Percentiles rank a stretch among this genome's conserved stretches.
phyloP scores from a whole-genome alignment of 345 rosid genomes.

The Cardamine occulta region DNA sequence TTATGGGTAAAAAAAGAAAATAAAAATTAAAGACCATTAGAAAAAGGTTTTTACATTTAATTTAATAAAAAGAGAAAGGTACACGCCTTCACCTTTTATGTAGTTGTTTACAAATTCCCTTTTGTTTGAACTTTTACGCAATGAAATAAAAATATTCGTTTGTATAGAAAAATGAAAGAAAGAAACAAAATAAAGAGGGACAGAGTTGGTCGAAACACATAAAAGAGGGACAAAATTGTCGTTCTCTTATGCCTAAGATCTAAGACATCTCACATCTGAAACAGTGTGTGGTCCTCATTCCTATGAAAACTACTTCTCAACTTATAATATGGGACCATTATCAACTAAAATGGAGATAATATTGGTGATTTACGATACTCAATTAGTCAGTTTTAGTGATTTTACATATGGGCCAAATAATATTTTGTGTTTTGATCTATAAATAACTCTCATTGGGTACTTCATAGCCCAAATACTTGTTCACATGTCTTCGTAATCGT shows the following conservation, averaged over 20 bases:
- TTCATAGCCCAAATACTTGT: slow-evolving; percentile 8
- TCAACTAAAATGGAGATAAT: not conserved
- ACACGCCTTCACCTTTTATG: slow-evolving; percentile 19
- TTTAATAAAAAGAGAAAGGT: slow-evolving; percentile 1
- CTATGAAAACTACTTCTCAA: slow-evolving; percentile 37
- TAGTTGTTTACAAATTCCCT: slow-evolving; percentile 23
- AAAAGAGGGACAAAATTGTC: slow-evolving; percentile 21
- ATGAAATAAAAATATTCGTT: slow-evolving; percentile 24
- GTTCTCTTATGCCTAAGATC: slow-evolving; percentile 31
- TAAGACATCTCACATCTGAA: slow-evolving; percentile 39
- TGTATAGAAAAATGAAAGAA: slow-evolving; percentile 22
- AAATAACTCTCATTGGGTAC: not conserved
- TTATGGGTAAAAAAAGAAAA: not conserved
- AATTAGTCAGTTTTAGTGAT: not conserved
- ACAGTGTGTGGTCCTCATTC: slow-evolving; percentile 23
- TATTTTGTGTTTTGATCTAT: not conserved
- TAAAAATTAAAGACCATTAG: not conserved
- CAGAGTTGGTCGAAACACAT: slow-evolving; percentile 28
- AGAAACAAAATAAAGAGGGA: slow-evolving; percentile 25
- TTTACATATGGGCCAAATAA: not conserved
- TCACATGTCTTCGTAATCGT: not conserved
- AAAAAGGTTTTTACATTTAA: not conserved
- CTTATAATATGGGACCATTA: slow-evolving; percentile 11
- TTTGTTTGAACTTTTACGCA: slow-evolving; percentile 27
- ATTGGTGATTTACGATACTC: not conserved